Evolutionary conservation across 306 rosid genomes (phyloP).

Genomic region (Geum urbanum): DNA sequence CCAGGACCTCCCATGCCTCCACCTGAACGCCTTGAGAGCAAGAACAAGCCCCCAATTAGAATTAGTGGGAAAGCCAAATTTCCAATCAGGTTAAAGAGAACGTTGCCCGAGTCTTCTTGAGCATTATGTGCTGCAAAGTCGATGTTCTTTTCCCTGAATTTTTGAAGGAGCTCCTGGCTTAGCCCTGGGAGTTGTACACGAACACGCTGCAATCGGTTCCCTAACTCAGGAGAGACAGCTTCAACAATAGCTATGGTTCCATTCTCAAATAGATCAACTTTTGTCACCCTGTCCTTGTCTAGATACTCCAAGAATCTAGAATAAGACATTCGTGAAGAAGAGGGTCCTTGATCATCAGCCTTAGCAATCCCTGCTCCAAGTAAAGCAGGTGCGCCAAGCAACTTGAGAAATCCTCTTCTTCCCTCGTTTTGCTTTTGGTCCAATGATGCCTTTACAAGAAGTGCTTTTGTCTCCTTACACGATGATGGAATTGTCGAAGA

Average conservation of each 20-base stretch:
- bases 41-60: slow-evolving; percentile 85
- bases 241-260: slow-evolving; percentile 91
- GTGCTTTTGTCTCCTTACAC: slow-evolving; percentile 35
- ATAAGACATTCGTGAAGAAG: slow-evolving; percentile 94
- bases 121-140: slow-evolving; percentile 99
- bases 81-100: slow-evolving; percentile 79
- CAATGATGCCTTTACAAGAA: slow-evolving; percentile 48
- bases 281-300: slow-evolving; percentile 86
- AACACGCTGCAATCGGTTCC: slow-evolving; percentile 81
- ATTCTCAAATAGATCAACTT: slow-evolving; percentile 85
- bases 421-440: slow-evolving; percentile 58
- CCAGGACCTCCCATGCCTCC: slow-evolving; percentile 99
- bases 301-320: slow-evolving; percentile 90
- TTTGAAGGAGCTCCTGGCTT: slow-evolving; percentile 94
- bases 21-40: slow-evolving; percentile 86
- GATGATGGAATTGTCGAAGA: slow-evolving; percentile 39
- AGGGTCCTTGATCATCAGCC: slow-evolving; percentile 92
- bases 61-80: slow-evolving; percentile 89
- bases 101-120: slow-evolving; percentile 90
- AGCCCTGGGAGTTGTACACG: slow-evolving; percentile 97
- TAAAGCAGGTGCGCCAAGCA: slow-evolving; percentile 63
- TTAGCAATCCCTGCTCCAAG: slow-evolving; percentile 58
- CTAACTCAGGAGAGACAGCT: slow-evolving; percentile 87
- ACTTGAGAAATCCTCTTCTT: slow-evolving; percentile 77
- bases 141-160: slow-evolving; percentile 89